Evolutionary conservation across 176 grass and related monocot genomes (phyloP), one percentile per base, ranked within the genome.

Genomic region (Triticum urartu): DNA sequence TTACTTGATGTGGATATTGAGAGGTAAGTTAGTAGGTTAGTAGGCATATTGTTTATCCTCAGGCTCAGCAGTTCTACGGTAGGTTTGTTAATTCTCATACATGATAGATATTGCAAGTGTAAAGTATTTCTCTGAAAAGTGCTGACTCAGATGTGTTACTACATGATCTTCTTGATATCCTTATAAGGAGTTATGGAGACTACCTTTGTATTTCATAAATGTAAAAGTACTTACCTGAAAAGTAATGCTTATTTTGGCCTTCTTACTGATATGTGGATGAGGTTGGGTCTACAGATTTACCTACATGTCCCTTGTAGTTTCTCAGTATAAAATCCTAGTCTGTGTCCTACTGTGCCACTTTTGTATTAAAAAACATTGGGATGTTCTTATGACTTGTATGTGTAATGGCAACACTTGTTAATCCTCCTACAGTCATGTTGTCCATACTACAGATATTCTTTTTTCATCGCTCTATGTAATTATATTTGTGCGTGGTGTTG

Each of bases 11-110:
- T 38, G 66, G 73, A 54, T 6, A 38, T 9, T 54, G 42, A 66
- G 62, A 39, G 73, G 61, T 85, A 78, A 85, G 43, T 59, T n/a
- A 14, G 45, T 48, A 48, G 45, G 50, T 54, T 54, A 59, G 56
- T 78, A 68, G 62, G 8, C 43, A 54, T 39, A 67, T 85, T 85
- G 24, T 66, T 22, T 30, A 54, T 25, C 42, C 28, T 47, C 24
- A 47, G 36, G 24, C 22, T 85, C 42, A 85, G 26, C 32, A 38
- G 42, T 77, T 66, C 21, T 77, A 66, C 13, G 15, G 66, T 78
- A 54, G 20, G 50, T 77, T 65, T 77, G 8, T 35, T 67, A 67
- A 67, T 77, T 85, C 12, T 78, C 28, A 82, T 67, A n/a, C 72
- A 66, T 66, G 25, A 62, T 15, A 38, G 33, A 64, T 64, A 36